Percentiles rank a stretch among this genome's conserved stretches.
Conservation (phyloP, 169 alveolate species). For the Cryptosporidium parvum region DNA sequence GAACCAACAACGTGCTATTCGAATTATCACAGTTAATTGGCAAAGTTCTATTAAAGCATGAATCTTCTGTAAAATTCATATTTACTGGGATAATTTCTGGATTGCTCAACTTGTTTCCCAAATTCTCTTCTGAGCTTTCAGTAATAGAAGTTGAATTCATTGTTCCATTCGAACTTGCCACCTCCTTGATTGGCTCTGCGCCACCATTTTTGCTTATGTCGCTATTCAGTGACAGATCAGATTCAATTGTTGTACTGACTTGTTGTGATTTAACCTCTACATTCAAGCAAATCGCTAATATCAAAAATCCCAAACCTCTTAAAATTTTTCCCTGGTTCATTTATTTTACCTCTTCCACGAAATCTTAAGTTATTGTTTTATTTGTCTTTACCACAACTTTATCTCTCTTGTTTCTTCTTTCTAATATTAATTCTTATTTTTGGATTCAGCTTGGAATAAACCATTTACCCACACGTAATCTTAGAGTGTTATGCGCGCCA, state of each 20-base stretch:
- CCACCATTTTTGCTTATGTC: neutral
- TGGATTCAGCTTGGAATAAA: neutral
- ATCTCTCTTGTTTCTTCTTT: neutral
- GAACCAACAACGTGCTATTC: constrained; percentile 9
- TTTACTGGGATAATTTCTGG: constrained; percentile 66
- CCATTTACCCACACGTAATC: constrained; percentile 25
- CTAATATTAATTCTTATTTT: neutral
- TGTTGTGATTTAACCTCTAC: constrained; percentile 11
- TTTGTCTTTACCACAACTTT: neutral
- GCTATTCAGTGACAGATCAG: constrained; percentile 10
- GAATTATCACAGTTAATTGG: constrained; percentile 34
- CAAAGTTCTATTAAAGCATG: constrained; percentile 34
- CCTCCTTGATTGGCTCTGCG: neutral
- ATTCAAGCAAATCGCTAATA: neutral
- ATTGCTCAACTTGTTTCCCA: neutral
- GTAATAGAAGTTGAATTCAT: neutral
- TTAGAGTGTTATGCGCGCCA: constrained; percentile 14
- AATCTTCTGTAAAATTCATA: neutral
- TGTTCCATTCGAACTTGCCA: neutral
- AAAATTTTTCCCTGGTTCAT: neutral
- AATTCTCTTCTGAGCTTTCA: neutral
- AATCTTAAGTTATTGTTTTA: neutral
- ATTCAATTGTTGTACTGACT: constrained; percentile 21
- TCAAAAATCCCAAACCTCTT: neutral
- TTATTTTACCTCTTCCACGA: neutral